Percentiles rank a stretch among this genome's conserved stretches.
phyloP scores from a whole-genome alignment of 495 filamentous ascomycete genomes.

The Hypoxylon rickii region DNA sequence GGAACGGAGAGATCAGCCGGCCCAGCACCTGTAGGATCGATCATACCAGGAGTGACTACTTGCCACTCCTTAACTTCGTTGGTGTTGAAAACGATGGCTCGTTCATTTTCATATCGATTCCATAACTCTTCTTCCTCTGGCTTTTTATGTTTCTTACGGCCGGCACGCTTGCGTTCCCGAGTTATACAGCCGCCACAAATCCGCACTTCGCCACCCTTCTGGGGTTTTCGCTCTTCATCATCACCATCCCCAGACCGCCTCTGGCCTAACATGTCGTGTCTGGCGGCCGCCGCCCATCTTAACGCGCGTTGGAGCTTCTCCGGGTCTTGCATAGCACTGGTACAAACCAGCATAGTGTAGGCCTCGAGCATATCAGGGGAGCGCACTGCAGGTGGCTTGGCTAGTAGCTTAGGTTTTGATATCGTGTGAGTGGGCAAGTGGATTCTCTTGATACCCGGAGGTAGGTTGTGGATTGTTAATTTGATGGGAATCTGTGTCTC shows the following conservation, averaged over 20 bases:
- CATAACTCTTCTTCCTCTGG: slow-evolving; percentile 83
- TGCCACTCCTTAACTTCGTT: slow-evolving; percentile 89
- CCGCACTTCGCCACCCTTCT: slow-evolving; percentile 83
- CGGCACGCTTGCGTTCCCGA: slow-evolving; percentile 84
- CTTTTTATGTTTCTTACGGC: slow-evolving; percentile 86
- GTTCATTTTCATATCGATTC: slow-evolving; percentile 72
- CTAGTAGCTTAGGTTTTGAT: slow-evolving; percentile 84
- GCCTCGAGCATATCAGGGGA: slow-evolving; percentile 78
- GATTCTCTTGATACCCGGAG: slow-evolving; percentile 72
- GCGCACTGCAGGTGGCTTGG: slow-evolving; percentile 63
- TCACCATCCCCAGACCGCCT: slow-evolving; percentile 29
- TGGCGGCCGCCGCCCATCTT: slow-evolving; percentile 59
- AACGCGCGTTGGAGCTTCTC: slow-evolving; percentile 66
- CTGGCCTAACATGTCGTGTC: slow-evolving; percentile 8
- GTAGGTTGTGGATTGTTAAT: slow-evolving; percentile 73
- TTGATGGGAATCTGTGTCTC: slow-evolving; percentile 91
- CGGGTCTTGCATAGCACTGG: slow-evolving; percentile 85
- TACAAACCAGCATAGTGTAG: slow-evolving; percentile 80
- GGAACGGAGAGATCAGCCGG: slow-evolving; percentile 49
- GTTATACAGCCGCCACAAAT: slow-evolving; percentile 85
- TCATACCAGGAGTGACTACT: slow-evolving; percentile 48
- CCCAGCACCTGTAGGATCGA: slow-evolving; percentile 40
- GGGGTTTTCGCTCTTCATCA: slow-evolving; percentile 67
- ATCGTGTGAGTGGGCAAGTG: slow-evolving; percentile 88
- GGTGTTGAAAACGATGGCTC: slow-evolving; percentile 92